A percentile compares a stretch with the other conserved stretches of the same genome.
Evolutionary conservation across 768 basidiomycete species (phyloP).

Genomic region (Trichaptum fuscoviolaceum): DNA sequence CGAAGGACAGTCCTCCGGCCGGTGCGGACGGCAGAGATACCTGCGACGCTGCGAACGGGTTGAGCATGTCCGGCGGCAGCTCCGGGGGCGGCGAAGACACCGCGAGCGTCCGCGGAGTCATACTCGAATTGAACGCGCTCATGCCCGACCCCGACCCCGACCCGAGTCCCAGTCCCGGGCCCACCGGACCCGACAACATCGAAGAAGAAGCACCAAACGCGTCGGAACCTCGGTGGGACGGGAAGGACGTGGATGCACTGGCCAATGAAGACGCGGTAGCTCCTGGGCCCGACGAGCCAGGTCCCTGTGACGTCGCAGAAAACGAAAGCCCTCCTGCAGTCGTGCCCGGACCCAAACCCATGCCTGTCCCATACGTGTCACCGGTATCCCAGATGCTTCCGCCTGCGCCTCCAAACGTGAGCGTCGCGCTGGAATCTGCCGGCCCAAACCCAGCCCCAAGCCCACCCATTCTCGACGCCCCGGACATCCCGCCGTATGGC

Average conservation of each 20-base stretch:
- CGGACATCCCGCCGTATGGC: background rate
- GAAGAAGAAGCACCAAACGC: background rate
- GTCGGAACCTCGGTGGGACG: background rate
- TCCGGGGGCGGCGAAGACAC: background rate
- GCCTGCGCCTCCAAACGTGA: background rate
- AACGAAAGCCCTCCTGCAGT: background rate
- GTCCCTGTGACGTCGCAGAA: background rate
- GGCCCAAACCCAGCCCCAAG: background rate
- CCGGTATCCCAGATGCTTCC: background rate
- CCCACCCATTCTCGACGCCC: background rate
- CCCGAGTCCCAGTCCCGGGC: no score
- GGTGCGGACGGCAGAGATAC: background rate
- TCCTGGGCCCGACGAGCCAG: background rate
- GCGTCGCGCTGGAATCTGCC: background rate
- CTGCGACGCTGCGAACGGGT: conserved; percentile 2
- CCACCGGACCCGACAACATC: background rate
- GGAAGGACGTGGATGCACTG: no score
- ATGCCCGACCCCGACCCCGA: no score
- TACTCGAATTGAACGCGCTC: background rate
- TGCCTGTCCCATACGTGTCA: background rate
- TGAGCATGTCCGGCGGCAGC: background rate
- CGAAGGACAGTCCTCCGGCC: conserved; percentile 6
- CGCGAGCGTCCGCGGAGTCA: background rate
- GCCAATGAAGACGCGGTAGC: background rate
- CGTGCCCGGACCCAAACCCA: no score